Evolutionary conservation across 805 yeast genomes (phyloP), one percentile per base, ranked within the genome.

Genomic region (Nakazawaea peltata): DNA sequence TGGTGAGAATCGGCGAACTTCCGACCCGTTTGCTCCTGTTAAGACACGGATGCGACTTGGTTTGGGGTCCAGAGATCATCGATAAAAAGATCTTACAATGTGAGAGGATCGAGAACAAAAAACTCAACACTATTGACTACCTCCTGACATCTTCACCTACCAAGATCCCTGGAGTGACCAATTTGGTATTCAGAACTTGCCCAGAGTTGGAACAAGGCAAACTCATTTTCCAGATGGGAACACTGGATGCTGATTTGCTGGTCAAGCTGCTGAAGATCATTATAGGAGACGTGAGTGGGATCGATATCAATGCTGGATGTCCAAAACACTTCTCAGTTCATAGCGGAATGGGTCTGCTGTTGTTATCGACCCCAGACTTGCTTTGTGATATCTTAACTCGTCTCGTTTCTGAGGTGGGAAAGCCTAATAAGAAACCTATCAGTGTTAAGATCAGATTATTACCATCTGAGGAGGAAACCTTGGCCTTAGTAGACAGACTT

Each of bases 281-380:
- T 3, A 85, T 88, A 7, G 51, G 65, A 1, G 97, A 92, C 55
- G 97, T 92, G 3, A 87, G 76, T 43, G 97, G 94, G 7, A 81
- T 92, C 4, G 98, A 92, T 53, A 69, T 92, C 39, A 92, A 92
- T 55, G 86, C 95, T 19, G 98, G 98, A 4, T 92, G 98, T 59
- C 98, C 98, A 3, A 92, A 90, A 54, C 97, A 87, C 46, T 92
- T 92, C 50, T 82, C 94, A 1, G 69, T 87, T 3, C 98, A 92
- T 56, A 69, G 94, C 0, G 98, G 98, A 1, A 92, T 92, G 97
- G 98, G 98, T 4, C 95, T 97, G 2, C 97, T 95, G 1, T 63
- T 92, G 30, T 63, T 92, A 37, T 63, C 68, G 22, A 84, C 88
- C 0, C 97, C 97, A 0, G 95, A 84, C 30, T 59, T 73, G 26